These are phyloP conservation scores for Pulveroboletus frians DNA, from an alignment of 768 basidiomycete species.

Conservation along the genomic window DNA sequence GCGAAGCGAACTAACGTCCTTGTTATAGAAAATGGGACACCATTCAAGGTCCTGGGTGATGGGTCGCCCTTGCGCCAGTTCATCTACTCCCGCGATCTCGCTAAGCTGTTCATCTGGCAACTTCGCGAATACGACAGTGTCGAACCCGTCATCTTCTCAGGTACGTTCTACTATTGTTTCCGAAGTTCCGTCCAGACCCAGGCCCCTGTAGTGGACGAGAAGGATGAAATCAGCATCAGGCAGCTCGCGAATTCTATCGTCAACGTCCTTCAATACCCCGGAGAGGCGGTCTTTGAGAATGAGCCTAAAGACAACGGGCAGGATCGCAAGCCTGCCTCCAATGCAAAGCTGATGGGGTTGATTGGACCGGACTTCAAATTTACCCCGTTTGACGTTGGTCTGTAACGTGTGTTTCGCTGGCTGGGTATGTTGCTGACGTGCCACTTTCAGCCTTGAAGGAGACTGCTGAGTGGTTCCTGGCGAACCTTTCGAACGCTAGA, in stretches of 20 bases:
- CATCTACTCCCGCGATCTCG: conserved; percentile 94
- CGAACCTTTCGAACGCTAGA: conserved; percentile 71
- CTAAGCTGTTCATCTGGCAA: conserved; percentile 93
- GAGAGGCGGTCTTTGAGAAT: conserved; percentile 74
- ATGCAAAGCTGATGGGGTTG: conserved; percentile 73
- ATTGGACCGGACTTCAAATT: conserved; percentile 76
- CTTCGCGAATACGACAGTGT: conserved; percentile 87
- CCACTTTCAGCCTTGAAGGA: conserved; percentile 58
- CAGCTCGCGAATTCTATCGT: conserved; percentile 89
- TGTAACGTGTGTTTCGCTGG: conserved; percentile 13
- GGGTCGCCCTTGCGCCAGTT: conserved; percentile 96
- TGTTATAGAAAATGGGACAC: conserved; percentile 64
- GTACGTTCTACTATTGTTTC: conserved; percentile 34
- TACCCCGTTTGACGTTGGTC: conserved; percentile 85
- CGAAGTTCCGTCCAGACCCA: neutral
- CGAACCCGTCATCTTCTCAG: conserved; percentile 89
- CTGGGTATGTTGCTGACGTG: neutral
- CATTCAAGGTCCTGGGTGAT: conserved; percentile 84
- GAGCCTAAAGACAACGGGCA: conserved; percentile 74
- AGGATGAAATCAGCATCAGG: conserved; percentile 92
- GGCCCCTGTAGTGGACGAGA: conserved; percentile 65
- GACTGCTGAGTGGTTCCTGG: conserved; percentile 82
- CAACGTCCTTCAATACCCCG: conserved; percentile 71
- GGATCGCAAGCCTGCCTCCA: conserved; percentile 94
- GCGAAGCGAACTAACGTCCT: neutral